These are phyloP conservation scores for Smittium culicis DNA, from an alignment of 371 early-diverging fungal genomes.

Conservation along the genomic window DNA sequence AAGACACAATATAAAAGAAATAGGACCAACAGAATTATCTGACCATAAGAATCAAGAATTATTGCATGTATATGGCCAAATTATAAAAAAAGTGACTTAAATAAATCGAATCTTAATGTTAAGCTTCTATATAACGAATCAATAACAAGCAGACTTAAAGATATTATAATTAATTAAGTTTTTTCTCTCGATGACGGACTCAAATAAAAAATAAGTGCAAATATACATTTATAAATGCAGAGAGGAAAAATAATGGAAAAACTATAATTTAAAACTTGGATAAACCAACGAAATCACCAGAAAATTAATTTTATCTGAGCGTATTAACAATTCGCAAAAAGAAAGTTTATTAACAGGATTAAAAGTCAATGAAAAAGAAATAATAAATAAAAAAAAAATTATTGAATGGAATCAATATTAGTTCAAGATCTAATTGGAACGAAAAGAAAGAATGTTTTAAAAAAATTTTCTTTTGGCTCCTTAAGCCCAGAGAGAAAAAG, in stretches of 20 bases:
- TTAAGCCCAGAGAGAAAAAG: constrained; percentile 6
- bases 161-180: not conserved
- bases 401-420: no score
- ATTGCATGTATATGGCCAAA: not conserved
- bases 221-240: not conserved
- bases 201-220: not conserved
- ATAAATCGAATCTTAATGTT: no score
- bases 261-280: not conserved
- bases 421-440: not conserved
- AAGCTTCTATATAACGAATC: no score
- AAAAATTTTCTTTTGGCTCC: constrained; percentile 3
- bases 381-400: no score
- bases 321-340: no score
- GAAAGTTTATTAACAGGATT: no score
- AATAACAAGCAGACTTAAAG: not conserved
- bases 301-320: no score
- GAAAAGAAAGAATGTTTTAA: constrained; percentile 3
- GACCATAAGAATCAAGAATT: constrained; percentile 3
- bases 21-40: not conserved
- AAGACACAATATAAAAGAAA: not conserved
- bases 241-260: not conserved
- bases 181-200: not conserved
- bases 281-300: not conserved
- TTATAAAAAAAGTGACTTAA: no score
- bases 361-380: no score